These are phyloP conservation scores for Moricandia moricandioides DNA, from an alignment of 345 rosid species.

Conservation along the genomic window DNA sequence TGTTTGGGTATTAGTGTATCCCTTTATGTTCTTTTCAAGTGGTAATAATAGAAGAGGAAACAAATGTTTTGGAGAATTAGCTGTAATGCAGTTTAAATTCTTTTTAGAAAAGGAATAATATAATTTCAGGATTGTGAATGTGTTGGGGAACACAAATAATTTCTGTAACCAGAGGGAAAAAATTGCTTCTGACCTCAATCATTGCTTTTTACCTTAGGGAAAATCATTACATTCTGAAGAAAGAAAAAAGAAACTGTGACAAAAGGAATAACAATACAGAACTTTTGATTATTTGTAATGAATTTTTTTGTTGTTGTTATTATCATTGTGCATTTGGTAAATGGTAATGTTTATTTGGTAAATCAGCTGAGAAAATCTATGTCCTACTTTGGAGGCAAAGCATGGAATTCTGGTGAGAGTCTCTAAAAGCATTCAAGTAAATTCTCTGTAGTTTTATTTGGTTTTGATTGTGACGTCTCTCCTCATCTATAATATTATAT, in stretches of 20 bases:
- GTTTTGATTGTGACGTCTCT: conserved; percentile 32
- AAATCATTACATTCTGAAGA: conserved; percentile 32
- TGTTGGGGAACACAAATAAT: conserved; percentile 37
- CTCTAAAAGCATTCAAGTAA: conserved; percentile 25
- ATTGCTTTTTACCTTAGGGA: conserved; percentile 15
- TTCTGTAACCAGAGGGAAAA: conserved; percentile 28
- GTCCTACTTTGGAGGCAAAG: conserved; percentile 39
- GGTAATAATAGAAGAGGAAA: conserved; percentile 18
- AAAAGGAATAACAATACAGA: conserved; percentile 23
- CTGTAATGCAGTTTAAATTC: conserved; percentile 18
- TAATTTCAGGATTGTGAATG: conserved; percentile 27
- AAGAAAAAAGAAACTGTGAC: conserved; percentile 10
- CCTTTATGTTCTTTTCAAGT: conserved; percentile 2
- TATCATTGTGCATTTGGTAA: conserved; percentile 20
- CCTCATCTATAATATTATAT: conserved; percentile 22
- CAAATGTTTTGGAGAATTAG: not conserved
- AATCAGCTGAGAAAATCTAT: conserved; percentile 33
- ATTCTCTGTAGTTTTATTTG: conserved; percentile 14
- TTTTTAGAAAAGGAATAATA: not conserved
- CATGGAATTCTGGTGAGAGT: conserved; percentile 35
- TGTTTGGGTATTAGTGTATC: conserved; percentile 10
- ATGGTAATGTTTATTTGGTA: conserved; percentile 31
- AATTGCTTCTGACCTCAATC: conserved; percentile 34
- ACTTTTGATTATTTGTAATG: not conserved
- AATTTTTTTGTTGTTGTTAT: not conserved